phyloP scores from a whole-genome alignment of 768 basidiomycete genomes.

The Rhodotorula graminis region DNA sequence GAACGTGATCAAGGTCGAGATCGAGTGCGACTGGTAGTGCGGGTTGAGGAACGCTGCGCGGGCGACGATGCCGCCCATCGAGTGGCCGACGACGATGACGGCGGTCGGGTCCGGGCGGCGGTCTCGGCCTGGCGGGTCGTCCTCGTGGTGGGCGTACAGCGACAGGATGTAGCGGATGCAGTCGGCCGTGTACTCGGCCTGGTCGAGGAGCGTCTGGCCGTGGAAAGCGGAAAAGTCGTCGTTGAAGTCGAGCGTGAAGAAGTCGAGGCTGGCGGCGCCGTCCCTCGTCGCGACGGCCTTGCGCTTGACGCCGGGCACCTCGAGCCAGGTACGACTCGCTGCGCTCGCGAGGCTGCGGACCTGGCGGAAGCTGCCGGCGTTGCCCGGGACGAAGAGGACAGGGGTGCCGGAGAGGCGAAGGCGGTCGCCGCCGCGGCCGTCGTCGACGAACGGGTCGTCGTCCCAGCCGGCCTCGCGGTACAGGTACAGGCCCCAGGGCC shows the following conservation, averaged over 20 bases:
- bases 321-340: slow-evolving; percentile 72
- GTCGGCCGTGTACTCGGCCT: slow-evolving; percentile 66
- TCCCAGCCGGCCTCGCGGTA: slow-evolving; percentile 91
- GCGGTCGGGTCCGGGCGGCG: slow-evolving; percentile 50
- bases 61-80: slow-evolving; percentile 94
- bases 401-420: slow-evolving; percentile 57
- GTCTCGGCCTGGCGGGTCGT: neutral
- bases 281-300: slow-evolving; percentile 48
- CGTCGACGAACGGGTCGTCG: slow-evolving; percentile 54
- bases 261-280: slow-evolving; percentile 62
- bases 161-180: slow-evolving; percentile 75
- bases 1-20: slow-evolving; percentile 87
- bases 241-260: slow-evolving; percentile 93
- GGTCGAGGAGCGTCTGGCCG: slow-evolving; percentile 75
- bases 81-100: slow-evolving; percentile 82
- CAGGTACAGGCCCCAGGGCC: slow-evolving; percentile 58
- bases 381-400: slow-evolving; percentile 95
- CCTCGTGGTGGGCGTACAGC: slow-evolving; percentile 53
- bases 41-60: slow-evolving; percentile 66
- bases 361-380: slow-evolving; percentile 91
- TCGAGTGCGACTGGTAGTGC: slow-evolving; percentile 45
- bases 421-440: neutral
- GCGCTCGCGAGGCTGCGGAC: slow-evolving; percentile 92
- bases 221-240: slow-evolving; percentile 96
- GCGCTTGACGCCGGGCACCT: slow-evolving; percentile 51